Percentiles rank a stretch among this genome's conserved stretches.
These are phyloP conservation scores for Lactarius deliciosus DNA, from an alignment of 768 basidiomycete species.

Conservation along the genomic window DNA sequence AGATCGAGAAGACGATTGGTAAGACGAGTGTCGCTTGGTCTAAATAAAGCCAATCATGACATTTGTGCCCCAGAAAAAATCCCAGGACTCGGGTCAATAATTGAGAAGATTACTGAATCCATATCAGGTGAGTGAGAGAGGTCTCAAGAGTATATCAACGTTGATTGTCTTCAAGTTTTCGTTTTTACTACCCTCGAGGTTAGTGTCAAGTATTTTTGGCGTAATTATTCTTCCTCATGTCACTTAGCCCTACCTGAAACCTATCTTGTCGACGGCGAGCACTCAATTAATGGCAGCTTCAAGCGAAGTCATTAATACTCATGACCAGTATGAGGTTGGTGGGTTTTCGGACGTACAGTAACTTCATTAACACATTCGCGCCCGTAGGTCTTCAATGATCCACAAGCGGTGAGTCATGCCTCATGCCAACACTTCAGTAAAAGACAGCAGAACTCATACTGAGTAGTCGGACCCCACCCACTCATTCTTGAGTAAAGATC, in stretches of 20 bases:
- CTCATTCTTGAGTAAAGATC: conserved; percentile 86
- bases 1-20: conserved; percentile 74
- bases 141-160: neutral
- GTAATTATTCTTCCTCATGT: neutral
- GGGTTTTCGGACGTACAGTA: neutral
- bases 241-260: conserved; percentile 75
- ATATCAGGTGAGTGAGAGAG: conserved; percentile 49
- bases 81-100: conserved; percentile 69
- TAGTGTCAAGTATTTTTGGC: conserved; percentile 17
- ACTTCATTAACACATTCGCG: neutral
- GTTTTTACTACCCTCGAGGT: conserved; percentile 84
- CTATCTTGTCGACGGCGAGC: conserved; percentile 70
- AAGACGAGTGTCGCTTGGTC: conserved; percentile 25
- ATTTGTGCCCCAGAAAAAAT: conserved; percentile 59
- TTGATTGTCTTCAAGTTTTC: conserved; percentile 50
- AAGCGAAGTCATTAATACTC: conserved; percentile 72
- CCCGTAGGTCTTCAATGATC: conserved; percentile 70
- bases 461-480: conserved; percentile 80
- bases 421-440: conserved; percentile 33
- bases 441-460: neutral
- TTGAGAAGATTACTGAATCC: conserved; percentile 77
- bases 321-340: conserved; percentile 75
- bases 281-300: conserved; percentile 59
- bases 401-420: conserved; percentile 60
- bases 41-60: neutral